Percentiles rank a stretch among this genome's conserved stretches.
phyloP scores from a whole-genome alignment of 805 yeast genomes.

The Saccharomycopsis lassenensis region DNA sequence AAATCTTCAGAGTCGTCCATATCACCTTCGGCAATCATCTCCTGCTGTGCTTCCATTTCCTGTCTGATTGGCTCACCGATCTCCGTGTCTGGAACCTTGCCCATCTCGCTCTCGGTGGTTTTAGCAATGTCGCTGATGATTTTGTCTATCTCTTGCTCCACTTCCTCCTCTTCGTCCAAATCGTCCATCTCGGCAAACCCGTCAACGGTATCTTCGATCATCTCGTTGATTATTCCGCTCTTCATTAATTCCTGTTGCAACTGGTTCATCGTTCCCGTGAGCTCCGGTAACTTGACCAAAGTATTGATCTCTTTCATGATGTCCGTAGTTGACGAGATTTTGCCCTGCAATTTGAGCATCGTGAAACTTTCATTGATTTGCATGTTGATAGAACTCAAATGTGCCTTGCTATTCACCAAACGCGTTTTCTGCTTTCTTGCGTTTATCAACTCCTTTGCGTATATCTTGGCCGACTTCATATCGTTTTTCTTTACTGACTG shows the following conservation, averaged over 20 bases:
- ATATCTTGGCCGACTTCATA: constrained; percentile 57
- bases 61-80: no score
- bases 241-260: constrained; percentile 79
- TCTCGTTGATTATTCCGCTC: constrained; percentile 81
- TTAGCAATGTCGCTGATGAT: constrained; percentile 38
- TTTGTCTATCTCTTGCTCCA: constrained; percentile 52
- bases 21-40: constrained; percentile 32
- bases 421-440: constrained; percentile 65
- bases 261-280: constrained; percentile 75
- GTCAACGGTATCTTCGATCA: constrained; percentile 88
- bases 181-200: constrained; percentile 53
- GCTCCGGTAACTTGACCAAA: constrained; percentile 66
- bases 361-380: constrained; percentile 89
- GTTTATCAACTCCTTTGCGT: constrained; percentile 72
- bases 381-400: constrained; percentile 75
- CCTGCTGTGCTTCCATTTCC: constrained; percentile 27
- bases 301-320: constrained; percentile 85
- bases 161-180: constrained; percentile 54
- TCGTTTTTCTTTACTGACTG: constrained; percentile 71
- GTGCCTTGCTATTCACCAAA: constrained; percentile 72
- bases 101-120: constrained; percentile 31
- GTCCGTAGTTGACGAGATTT: constrained; percentile 64
- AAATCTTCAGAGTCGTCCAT: constrained; percentile 68
- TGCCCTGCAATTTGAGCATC: constrained; percentile 69
- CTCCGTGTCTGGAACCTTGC: constrained; percentile 26